Conservation (phyloP, 2,329 filamentous ascomycete genomes). For the Rutstroemia sp. region DNA sequence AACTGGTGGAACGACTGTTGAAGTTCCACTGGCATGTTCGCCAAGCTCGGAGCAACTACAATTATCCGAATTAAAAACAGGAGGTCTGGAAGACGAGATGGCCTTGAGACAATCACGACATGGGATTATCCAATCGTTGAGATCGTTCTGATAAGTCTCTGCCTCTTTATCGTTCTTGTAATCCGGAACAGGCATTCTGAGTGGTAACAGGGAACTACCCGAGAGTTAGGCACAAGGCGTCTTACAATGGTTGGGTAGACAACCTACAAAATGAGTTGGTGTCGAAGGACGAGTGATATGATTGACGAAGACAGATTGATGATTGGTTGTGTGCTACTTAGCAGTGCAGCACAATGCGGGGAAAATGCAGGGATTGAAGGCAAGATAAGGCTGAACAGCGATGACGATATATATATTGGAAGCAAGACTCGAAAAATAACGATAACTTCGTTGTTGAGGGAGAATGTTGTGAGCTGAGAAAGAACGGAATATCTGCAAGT, state of each 20-base stretch:
- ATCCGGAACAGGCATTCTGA: constrained; percentile 9
- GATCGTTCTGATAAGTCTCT: constrained; percentile 10
- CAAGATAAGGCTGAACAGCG: neutral
- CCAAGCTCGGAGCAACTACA: constrained; percentile 21
- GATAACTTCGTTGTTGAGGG: neutral
- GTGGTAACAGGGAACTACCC: constrained; percentile 8
- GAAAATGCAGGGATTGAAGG: no score
- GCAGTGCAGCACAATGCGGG: neutral
- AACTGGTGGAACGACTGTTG: neutral
- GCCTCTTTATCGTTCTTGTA: constrained; percentile 9
- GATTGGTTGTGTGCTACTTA: neutral
- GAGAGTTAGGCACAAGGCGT: constrained; percentile 2
- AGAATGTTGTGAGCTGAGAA: neutral
- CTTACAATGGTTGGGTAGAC: neutral
- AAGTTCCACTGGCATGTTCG: neutral
- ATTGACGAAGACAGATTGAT: constrained; percentile 17
- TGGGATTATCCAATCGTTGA: constrained; percentile 13
- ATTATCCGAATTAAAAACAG: constrained; percentile 21
- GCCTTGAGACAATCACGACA: constrained; percentile 19
- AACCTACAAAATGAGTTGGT: constrained; percentile 12
- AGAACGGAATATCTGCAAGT: no score
- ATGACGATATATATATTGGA: neutral
- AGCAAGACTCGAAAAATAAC: neutral
- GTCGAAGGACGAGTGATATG: constrained; percentile 13
- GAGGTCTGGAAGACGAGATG: constrained; percentile 20